These are phyloP conservation scores for Sporothrix euskadiensis DNA, from an alignment of 2,329 filamentous ascomycete genomes.

Conservation along the genomic window DNA sequence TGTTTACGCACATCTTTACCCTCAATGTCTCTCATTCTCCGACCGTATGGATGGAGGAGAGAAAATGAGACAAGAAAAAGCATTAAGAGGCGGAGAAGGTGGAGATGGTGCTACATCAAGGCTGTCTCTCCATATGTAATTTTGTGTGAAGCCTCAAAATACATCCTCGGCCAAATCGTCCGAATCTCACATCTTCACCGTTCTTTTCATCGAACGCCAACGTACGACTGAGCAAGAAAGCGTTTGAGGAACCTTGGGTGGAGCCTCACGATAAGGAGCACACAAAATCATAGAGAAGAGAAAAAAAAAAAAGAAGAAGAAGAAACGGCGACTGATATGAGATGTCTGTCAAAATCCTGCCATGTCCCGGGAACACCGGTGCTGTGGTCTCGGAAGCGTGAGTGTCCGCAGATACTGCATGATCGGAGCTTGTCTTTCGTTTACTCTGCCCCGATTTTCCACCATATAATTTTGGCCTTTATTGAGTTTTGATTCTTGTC, in stretches of 20 bases:
- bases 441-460: not conserved
- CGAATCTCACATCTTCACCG: not conserved
- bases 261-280: not conserved
- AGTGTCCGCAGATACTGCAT: not conserved
- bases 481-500: no score
- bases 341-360: not conserved
- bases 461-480: no score
- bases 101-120: not conserved
- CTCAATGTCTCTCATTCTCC: constrained; percentile 14
- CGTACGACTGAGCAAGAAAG: constrained; percentile 13
- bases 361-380: not conserved
- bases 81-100: not conserved
- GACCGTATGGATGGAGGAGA: not conserved
- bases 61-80: not conserved
- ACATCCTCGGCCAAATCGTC: not conserved
- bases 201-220: not conserved
- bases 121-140: not conserved
- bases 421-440: not conserved
- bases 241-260: not conserved
- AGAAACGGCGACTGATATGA: no score
- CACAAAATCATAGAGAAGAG: no score
- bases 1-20: not conserved
- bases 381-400: not conserved
- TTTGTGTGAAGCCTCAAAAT: not conserved
- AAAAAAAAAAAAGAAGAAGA: no score